Conservation (phyloP, 768 basidiomycete genomes). For the Dacryopinax primogenitus region DNA sequence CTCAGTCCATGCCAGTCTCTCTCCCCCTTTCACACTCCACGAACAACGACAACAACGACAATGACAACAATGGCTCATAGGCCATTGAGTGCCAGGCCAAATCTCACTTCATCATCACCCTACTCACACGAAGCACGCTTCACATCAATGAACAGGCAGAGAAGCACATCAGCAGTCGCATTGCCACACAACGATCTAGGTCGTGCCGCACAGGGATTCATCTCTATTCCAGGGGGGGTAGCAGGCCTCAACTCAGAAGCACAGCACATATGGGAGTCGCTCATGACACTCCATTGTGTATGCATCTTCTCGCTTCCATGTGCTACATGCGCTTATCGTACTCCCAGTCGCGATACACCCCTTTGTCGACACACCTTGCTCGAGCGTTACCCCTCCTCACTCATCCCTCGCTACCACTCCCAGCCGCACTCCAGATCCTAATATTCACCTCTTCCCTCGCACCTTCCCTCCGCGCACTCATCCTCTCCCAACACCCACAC, state of each 20-base stretch:
- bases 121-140: background rate
- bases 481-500: background rate
- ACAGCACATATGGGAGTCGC: slow-evolving; percentile 2
- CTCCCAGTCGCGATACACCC: background rate
- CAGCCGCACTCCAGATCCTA: background rate
- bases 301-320: background rate
- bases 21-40: background rate
- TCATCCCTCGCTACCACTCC: background rate
- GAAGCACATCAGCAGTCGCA: background rate
- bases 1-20: background rate
- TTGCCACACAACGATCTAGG: background rate
- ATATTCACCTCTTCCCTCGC: background rate
- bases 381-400: slow-evolving; percentile 1
- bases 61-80: background rate
- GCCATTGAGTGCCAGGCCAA: background rate
- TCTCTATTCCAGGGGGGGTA: background rate
- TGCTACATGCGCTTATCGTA: background rate
- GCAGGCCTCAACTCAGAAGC: background rate
- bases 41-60: background rate
- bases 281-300: slow-evolving; percentile 4
- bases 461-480: background rate
- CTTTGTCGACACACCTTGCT: background rate
- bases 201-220: background rate
- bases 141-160: background rate
- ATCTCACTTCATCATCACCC: background rate